Conservation (phyloP, 1,284 basidiomycete genomes). For the Leccinum fallax region DNA sequence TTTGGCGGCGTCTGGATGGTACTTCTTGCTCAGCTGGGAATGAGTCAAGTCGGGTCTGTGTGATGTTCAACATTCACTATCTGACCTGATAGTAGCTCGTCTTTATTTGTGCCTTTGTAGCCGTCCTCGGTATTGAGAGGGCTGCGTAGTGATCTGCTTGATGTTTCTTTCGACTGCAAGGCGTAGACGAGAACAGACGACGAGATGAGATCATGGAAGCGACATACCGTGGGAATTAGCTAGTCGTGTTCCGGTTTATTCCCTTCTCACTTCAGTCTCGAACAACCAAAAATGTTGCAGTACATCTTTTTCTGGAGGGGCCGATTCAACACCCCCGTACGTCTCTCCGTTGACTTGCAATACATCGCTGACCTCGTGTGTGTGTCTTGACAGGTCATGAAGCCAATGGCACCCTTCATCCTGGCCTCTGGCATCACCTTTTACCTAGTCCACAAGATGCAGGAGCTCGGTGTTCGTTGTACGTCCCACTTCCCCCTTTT, state of each 20-base stretch:
- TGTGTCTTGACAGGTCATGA: constrained; percentile 50
- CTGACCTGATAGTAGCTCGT: constrained; percentile 51
- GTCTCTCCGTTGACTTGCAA: constrained; percentile 3
- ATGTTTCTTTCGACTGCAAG: constrained; percentile 12
- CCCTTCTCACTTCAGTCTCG: constrained; percentile 5
- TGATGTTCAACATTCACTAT: background rate
- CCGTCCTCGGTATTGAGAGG: constrained; percentile 43
- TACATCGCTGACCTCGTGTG: background rate
- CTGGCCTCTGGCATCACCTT: constrained; percentile 62
- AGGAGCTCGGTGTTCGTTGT: constrained; percentile 70
- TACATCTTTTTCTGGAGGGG: constrained; percentile 33
- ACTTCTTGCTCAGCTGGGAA: constrained; percentile 49
- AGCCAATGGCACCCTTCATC: constrained; percentile 78
- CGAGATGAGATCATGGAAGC: background rate
- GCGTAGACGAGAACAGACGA: constrained; percentile 27
- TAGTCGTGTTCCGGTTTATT: constrained; percentile 23
- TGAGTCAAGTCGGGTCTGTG: background rate
- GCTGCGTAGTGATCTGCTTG: constrained; percentile 44
- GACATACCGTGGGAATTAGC: constrained; percentile 28
- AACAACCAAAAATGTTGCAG: constrained; percentile 21
- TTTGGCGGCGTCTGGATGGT: constrained; percentile 50
- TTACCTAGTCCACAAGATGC: constrained; percentile 65
- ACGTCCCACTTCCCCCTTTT: constrained; percentile 37
- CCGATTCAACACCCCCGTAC: constrained; percentile 33
- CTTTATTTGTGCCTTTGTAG: constrained; percentile 52